Conservation (phyloP, 345 rosid genomes). For the Erodium maritimum region DNA sequence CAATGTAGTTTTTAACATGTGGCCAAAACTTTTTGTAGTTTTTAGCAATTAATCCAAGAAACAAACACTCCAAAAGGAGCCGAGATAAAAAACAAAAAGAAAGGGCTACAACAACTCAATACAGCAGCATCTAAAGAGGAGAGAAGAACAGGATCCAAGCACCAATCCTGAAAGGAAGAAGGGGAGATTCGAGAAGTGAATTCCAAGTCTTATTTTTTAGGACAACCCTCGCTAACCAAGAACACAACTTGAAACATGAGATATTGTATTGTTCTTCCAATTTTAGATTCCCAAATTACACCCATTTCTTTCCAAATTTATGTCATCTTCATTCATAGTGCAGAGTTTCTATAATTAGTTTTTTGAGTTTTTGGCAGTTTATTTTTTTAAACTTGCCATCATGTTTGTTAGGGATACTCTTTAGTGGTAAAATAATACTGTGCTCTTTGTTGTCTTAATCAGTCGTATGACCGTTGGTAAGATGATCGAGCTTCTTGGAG, state of each 20-base stretch:
- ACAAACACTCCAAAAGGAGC: too few relatives aligned
- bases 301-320: not conserved
- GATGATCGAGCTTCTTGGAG: constrained; percentile 95
- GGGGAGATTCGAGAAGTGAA: too few relatives aligned
- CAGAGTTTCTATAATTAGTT: not conserved
- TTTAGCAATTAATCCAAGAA: too few relatives aligned
- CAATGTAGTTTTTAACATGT: too few relatives aligned
- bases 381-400: not conserved
- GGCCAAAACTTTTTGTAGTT: too few relatives aligned
- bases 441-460: constrained; percentile 10
- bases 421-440: not conserved
- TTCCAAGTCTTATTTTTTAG: not conserved
- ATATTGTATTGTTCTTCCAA: too few relatives aligned
- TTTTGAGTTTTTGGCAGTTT: not conserved
- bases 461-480: constrained; percentile 99
- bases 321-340: not conserved
- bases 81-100: too few relatives aligned
- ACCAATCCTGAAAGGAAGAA: too few relatives aligned
- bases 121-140: too few relatives aligned
- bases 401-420: not conserved
- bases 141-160: too few relatives aligned
- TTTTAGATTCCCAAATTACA: not conserved
- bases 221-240: not conserved
- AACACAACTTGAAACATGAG: not conserved
- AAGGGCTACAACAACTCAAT: too few relatives aligned